These are phyloP conservation scores for Penicillium occitanis DNA, from an alignment of 2,329 filamentous ascomycete genomes.

Conservation along the genomic window DNA sequence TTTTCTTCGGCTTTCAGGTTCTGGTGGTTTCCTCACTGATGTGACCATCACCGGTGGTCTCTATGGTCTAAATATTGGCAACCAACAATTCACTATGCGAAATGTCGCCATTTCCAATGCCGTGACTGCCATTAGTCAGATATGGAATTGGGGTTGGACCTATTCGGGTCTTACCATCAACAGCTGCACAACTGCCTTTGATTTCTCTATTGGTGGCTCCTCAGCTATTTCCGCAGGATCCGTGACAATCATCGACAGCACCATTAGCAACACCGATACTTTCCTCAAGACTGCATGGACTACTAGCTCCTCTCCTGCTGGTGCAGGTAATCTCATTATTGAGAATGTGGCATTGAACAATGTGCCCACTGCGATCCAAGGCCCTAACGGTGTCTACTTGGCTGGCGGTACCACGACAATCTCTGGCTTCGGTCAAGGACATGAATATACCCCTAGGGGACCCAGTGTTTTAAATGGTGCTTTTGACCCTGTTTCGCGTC, in stretches of 20 bases:
- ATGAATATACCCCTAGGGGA: constrained; percentile 46
- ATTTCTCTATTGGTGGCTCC: constrained; percentile 48
- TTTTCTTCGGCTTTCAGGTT: constrained; percentile 35
- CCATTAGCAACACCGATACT: constrained; percentile 51
- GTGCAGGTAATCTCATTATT: constrained; percentile 53
- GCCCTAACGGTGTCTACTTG: constrained; percentile 39
- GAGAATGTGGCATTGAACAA: constrained; percentile 57
- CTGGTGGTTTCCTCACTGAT: constrained; percentile 61
- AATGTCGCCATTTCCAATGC: constrained; percentile 56
- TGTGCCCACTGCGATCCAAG: constrained; percentile 47
- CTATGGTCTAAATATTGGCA: constrained; percentile 61
- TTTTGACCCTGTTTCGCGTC: constrained; percentile 46
- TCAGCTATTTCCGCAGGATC: constrained; percentile 53
- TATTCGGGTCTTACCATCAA: constrained; percentile 53
- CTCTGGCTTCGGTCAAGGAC: constrained; percentile 46
- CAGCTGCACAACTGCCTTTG: constrained; percentile 55
- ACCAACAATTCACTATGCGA: constrained; percentile 64
- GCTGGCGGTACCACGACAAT: constrained; percentile 38
- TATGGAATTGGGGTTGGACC: constrained; percentile 63
- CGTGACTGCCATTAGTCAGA: constrained; percentile 55
- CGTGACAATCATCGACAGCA: constrained; percentile 58
- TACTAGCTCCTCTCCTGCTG: constrained; percentile 41
- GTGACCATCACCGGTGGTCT: constrained; percentile 61
- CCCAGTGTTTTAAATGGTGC: constrained; percentile 46
- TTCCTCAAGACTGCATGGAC: constrained; percentile 52